phyloP scores from a whole-genome alignment of 1,284 basidiomycete genomes.

The Malassezia equina region DNA sequence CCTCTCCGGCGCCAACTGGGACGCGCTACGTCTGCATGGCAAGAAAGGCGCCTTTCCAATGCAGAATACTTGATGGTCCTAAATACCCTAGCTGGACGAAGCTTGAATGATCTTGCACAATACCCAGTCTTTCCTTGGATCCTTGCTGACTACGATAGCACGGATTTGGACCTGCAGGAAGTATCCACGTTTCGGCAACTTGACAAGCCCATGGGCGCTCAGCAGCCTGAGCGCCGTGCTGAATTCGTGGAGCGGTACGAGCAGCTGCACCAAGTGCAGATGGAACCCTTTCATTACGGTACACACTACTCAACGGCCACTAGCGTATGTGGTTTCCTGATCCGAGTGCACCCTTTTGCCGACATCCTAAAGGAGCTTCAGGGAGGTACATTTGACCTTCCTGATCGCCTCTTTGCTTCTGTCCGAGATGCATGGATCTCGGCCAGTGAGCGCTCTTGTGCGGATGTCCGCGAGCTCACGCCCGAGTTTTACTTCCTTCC shows the following conservation, averaged over 20 bases:
- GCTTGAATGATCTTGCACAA: conserved; percentile 65
- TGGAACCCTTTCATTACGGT: conserved; percentile 54
- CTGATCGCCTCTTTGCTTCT: conserved; percentile 76
- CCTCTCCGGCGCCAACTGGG: conserved; percentile 34
- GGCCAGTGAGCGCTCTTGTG: conserved; percentile 72
- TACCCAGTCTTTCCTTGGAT: conserved; percentile 92
- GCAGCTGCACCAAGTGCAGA: conserved; percentile 62
- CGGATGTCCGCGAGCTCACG: conserved; percentile 87
- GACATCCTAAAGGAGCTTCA: conserved; percentile 34
- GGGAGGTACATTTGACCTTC: conserved; percentile 78
- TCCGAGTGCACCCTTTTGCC: conserved; percentile 64
- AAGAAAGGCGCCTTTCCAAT: conserved; percentile 37
- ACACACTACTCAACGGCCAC: conserved; percentile 94
- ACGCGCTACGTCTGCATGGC: conserved; percentile 39
- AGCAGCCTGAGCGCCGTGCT: conserved; percentile 58
- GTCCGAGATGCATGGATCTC: conserved; percentile 66
- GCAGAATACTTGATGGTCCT: conserved; percentile 47
- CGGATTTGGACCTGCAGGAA: conserved; percentile 61
- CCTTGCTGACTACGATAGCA: conserved; percentile 70
- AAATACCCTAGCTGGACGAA: conserved; percentile 45
- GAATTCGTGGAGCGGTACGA: conserved; percentile 58
- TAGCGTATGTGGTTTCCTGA: conserved; percentile 90
- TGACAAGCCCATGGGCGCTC: conserved; percentile 79
- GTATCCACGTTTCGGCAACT: conserved; percentile 66
- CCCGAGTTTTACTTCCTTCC: conserved; percentile 70